phyloP scores from a whole-genome alignment of 495 filamentous ascomycete genomes.

The Xylaria scruposa region DNA sequence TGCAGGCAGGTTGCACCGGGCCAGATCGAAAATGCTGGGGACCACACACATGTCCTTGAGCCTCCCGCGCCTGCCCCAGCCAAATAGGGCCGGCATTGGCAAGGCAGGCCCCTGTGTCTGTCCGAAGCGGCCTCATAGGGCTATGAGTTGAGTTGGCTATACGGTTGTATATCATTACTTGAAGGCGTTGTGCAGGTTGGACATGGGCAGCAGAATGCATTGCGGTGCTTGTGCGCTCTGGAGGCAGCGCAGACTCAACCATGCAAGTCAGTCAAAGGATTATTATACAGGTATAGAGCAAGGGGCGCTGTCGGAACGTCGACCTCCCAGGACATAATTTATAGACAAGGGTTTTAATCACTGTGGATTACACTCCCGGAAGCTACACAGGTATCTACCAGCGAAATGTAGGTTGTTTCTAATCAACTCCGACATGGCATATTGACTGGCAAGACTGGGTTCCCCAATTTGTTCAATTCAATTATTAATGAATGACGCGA shows the following conservation, averaged over 20 bases:
- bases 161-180: conserved; percentile 26
- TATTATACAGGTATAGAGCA: conserved; percentile 24
- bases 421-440: not conserved
- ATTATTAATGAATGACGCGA: not conserved
- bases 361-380: not conserved
- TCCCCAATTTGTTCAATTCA: not conserved
- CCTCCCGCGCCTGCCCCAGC: conserved; percentile 49
- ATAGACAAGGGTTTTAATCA: conserved; percentile 15
- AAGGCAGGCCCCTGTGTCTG: not conserved
- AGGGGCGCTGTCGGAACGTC: not conserved
- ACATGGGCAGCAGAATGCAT: not conserved
- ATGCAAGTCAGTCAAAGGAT: conserved; percentile 20
- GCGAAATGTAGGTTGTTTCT: not conserved
- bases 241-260: conserved; percentile 6
- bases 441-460: not conserved
- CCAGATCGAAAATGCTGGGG: conserved; percentile 52
- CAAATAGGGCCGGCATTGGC: conserved; percentile 23
- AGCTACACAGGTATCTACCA: not conserved
- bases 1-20: conserved; percentile 57
- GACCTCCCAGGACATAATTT: not conserved
- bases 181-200: conserved; percentile 14
- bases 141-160: not conserved
- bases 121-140: not conserved
- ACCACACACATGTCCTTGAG: conserved; percentile 62
- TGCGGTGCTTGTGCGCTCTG: conserved; percentile 1